Evolutionary conservation across 768 basidiomycete genomes (phyloP).

Genomic region (Amanita phalloides): DNA sequence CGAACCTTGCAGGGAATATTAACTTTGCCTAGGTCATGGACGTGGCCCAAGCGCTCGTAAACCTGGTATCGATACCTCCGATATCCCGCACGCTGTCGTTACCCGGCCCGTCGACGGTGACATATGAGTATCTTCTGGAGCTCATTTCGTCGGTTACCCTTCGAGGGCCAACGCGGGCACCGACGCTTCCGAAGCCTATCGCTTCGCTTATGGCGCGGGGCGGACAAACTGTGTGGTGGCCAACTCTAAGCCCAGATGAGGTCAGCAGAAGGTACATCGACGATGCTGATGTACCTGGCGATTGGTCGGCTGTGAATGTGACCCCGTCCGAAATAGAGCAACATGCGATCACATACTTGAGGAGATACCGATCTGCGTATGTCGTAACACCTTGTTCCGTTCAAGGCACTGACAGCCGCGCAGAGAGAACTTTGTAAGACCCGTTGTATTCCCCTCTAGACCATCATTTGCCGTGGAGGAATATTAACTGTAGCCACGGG

Average conservation of each 20-base stretch:
- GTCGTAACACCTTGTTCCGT: conserved; percentile 22
- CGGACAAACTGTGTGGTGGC: conserved; percentile 82
- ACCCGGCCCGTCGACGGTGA: conserved; percentile 82
- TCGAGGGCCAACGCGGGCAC: conserved; percentile 58
- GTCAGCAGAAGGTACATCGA: conserved; percentile 80
- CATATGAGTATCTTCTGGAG: conserved; percentile 70
- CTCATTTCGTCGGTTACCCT: conserved; percentile 77
- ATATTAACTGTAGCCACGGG: conserved; percentile 10
- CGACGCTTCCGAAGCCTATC: conserved; percentile 64
- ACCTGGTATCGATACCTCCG: conserved; percentile 55
- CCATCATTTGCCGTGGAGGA: conserved; percentile 16
- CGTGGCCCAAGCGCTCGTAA: conserved; percentile 85
- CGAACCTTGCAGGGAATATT: neutral
- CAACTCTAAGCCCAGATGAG: conserved; percentile 83
- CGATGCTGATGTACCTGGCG: conserved; percentile 63
- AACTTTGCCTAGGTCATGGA: conserved; percentile 61
- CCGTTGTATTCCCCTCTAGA: conserved; percentile 50
- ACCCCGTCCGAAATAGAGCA: conserved; percentile 74
- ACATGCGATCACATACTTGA: conserved; percentile 81
- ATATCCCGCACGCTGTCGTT: conserved; percentile 64
- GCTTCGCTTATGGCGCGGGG: conserved; percentile 53
- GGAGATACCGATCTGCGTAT: conserved; percentile 83
- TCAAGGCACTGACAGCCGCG: conserved; percentile 8
- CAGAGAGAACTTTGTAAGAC: conserved; percentile 60
- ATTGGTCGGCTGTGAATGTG: conserved; percentile 80